Evolutionary conservation across 257 asterid species (phyloP), one percentile per base, ranked within the genome.

Genomic region (Apocynum venetum): DNA sequence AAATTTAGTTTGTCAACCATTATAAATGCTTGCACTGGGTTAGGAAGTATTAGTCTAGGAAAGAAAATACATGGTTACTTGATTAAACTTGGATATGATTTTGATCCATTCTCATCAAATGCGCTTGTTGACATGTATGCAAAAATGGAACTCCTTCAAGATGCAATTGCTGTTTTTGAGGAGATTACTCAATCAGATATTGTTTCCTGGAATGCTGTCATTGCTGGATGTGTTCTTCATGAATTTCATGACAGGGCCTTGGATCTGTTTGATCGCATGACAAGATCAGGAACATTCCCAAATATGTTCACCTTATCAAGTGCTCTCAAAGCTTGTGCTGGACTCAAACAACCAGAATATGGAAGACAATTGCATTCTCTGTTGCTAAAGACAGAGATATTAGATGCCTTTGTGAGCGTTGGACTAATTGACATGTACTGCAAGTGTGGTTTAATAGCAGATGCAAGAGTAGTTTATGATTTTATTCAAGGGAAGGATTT

Each of bases 101-200:
- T 46, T 57, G 97, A 92, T 80, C 87, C 89, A 0, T 92, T 87
- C 86, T 92, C 97, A 35, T 82, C 68, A 59, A 92, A 92, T 82
- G 96, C 97, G 48, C 86, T 92, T 48, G 85, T 92, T 76, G 96
- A 92, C 79, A 92, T 92, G 94, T 90, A 90, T 77, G 88, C 96
- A 57, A 92, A 90, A 83, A 80, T 78, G 47, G 90, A 96, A 72
- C 74, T 76, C 74, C 89, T 90, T 75, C 79, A 84, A 79, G 91
- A 85, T 72, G 89, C 92, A 0, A 56, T 81, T 41, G 12, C 84
- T 43, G 97, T 82, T 82, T 90, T 89, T 38, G 63, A 77, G 69
- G 85, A 80, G 74, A 87, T 88, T 63, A 75, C 75, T 12, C 63
- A 80, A 75, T 91, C 89, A 2, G 96, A 92, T 84, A 85, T 88